These are phyloP conservation scores for Boletus reticulatus DNA, from an alignment of 768 basidiomycete species.

Conservation along the genomic window DNA sequence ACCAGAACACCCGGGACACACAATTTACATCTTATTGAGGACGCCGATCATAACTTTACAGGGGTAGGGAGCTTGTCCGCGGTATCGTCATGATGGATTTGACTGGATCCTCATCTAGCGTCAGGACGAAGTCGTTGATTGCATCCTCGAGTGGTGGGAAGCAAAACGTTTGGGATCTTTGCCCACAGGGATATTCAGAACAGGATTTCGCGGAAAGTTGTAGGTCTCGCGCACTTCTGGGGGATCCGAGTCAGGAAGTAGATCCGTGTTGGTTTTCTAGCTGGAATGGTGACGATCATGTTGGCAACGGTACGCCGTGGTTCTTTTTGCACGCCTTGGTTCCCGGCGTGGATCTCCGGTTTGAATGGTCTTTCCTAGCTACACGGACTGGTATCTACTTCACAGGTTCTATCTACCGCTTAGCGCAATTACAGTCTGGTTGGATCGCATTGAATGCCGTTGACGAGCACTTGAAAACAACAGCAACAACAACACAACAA, in stretches of 20 bases:
- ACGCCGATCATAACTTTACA: conserved; percentile 77
- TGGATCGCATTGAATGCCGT: neutral
- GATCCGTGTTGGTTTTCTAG: neutral
- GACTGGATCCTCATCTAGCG: conserved; percentile 34
- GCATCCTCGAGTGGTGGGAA: conserved; percentile 69
- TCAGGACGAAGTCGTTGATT: conserved; percentile 64
- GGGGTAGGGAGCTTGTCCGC: conserved; percentile 37
- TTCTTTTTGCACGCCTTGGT: neutral
- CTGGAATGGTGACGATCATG: neutral
- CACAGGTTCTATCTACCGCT: neutral
- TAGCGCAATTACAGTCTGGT: neutral
- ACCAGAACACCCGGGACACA: conserved; percentile 64
- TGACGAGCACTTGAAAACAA: neutral
- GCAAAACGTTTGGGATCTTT: conserved; percentile 44
- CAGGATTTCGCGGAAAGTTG: conserved; percentile 51
- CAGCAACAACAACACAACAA: too few species aligned
- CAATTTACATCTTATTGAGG: conserved; percentile 65
- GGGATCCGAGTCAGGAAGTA: neutral
- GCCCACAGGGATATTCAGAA: conserved; percentile 62
- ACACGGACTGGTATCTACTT: neutral
- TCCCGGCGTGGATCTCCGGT: neutral
- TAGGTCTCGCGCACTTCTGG: conserved; percentile 19
- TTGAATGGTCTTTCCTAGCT: conserved; percentile 3
- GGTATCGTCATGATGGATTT: neutral
- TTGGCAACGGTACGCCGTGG: neutral